Evolutionary conservation across 495 filamentous ascomycete species (phyloP).

Genomic region (Trichoderma orchidacearum): DNA sequence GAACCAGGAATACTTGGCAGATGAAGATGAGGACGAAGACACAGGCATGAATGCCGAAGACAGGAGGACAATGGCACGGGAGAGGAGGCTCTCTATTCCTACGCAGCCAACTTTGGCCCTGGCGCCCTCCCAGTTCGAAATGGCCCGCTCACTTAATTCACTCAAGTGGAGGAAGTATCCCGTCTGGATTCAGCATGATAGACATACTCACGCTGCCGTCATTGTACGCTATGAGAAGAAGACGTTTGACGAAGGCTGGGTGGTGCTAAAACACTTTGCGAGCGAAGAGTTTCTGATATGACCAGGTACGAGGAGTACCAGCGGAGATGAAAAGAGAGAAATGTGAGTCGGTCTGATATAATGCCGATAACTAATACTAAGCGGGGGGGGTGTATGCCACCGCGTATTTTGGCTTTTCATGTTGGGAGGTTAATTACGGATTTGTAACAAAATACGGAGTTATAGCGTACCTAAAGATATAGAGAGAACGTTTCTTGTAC

Average conservation of each 20-base stretch:
- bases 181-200: conserved; percentile 69
- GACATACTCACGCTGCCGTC: conserved; percentile 82
- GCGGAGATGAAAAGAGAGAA: too few species aligned
- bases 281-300: conserved; percentile 58
- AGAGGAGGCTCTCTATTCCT: conserved; percentile 20
- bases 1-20: conserved; percentile 44
- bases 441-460: too few species aligned
- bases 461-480: too few species aligned
- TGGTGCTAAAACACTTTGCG: conserved; percentile 74
- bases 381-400: too few species aligned
- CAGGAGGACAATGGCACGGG: conserved; percentile 15
- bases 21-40: conserved; percentile 17
- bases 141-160: conserved; percentile 62
- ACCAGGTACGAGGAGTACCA: too few species aligned
- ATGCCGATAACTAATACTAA: too few species aligned
- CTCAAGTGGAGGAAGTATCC: conserved; percentile 71
- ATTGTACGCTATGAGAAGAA: conserved; percentile 55
- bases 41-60: conserved; percentile 9
- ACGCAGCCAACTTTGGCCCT: conserved; percentile 57
- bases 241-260: conserved; percentile 58
- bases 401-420: too few species aligned
- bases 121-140: conserved; percentile 64
- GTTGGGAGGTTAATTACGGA: too few species aligned
- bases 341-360: too few species aligned
- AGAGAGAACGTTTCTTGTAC: too few species aligned